Percentiles rank a stretch among this genome's conserved stretches.
Evolutionary conservation across 1,284 basidiomycete species (phyloP).

Genomic region (Pyrrhoderma lamaoense): DNA sequence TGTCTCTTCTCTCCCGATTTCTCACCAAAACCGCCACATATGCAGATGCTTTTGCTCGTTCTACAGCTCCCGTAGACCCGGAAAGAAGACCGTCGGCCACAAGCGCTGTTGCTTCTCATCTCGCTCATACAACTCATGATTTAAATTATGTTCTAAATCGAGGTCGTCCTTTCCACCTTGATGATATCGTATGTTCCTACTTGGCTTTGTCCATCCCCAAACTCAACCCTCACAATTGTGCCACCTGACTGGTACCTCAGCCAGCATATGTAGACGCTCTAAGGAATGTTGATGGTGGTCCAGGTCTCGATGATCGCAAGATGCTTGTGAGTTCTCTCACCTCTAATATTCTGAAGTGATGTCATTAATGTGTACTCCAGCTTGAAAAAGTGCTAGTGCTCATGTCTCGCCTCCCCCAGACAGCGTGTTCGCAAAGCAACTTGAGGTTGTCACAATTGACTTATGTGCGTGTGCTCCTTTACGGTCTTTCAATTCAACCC

Average conservation of each 20-base stretch:
- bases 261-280: conserved; percentile 46
- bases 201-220: too few species aligned
- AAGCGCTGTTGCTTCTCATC: conserved; percentile 5
- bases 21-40: neutral
- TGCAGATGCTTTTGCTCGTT: conserved; percentile 13
- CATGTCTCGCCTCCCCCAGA: conserved; percentile 45
- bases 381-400: conserved; percentile 47
- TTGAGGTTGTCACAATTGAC: conserved; percentile 42
- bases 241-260: conserved; percentile 24
- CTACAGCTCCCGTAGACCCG: conserved; percentile 10
- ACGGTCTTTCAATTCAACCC: neutral
- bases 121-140: conserved; percentile 9
- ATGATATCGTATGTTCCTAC: conserved; percentile 12
- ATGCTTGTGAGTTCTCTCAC: conserved; percentile 37
- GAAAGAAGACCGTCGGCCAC: conserved; percentile 6
- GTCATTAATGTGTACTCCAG: conserved; percentile 26
- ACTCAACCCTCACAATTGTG: neutral
- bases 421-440: conserved; percentile 28
- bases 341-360: neutral
- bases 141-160: neutral
- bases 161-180: conserved; percentile 8
- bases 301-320: conserved; percentile 50
- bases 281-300: conserved; percentile 33
- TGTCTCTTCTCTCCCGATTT: neutral
- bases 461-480: conserved; percentile 35